Conservation (phyloP, 1,284 basidiomycete genomes). For the Apiotrichum sp. region DNA sequence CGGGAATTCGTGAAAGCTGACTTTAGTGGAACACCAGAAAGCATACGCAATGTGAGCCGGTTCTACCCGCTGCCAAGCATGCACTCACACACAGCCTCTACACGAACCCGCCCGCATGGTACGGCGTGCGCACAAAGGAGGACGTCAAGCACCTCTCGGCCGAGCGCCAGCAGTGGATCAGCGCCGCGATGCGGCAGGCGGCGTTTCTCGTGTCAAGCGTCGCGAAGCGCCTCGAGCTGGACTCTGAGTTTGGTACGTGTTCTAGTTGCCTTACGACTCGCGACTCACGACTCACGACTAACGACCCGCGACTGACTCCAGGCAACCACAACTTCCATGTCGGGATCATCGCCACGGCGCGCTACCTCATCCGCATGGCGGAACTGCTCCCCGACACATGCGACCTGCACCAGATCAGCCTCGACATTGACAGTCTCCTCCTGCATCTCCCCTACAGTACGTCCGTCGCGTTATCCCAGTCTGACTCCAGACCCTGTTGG, state of each 20-base stretch:
- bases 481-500: background rate
- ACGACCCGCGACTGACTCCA: no score
- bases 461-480: background rate
- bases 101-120: constrained; percentile 2
- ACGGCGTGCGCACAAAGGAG: constrained; percentile 1
- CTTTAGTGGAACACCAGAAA: constrained; percentile 12
- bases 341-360: constrained; percentile 13
- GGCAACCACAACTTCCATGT: constrained; percentile 14
- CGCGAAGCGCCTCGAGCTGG: constrained; percentile 3
- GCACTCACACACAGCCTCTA: constrained; percentile 1
- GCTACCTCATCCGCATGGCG: constrained; percentile 17
- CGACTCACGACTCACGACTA: no score
- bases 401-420: constrained; percentile 12
- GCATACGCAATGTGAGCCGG: constrained; percentile 9
- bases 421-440: constrained; percentile 14
- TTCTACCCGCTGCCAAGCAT: background rate
- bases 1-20: no score
- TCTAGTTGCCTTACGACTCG: no score
- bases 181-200: constrained; percentile 4
- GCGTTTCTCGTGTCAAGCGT: constrained; percentile 8
- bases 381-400: constrained; percentile 12
- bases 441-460: constrained; percentile 6
- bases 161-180: constrained; percentile 9
- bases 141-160: constrained; percentile 2
- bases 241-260: constrained; percentile 11